These are phyloP conservation scores for Phialophora tarda DNA, from an alignment of 2,329 filamentous ascomycete genomes.

Conservation along the genomic window DNA sequence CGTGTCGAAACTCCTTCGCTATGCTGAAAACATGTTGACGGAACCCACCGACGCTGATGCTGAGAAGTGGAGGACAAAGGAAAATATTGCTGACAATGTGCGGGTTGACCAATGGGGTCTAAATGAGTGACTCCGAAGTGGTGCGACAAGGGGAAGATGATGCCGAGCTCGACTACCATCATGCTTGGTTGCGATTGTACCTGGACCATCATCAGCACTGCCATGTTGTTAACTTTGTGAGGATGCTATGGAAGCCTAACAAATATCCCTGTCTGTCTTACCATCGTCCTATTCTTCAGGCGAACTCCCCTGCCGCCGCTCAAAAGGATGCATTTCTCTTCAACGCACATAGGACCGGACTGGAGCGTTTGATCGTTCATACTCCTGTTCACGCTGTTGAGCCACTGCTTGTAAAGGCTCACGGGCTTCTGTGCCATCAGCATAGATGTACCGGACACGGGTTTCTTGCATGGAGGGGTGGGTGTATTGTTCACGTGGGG, in stretches of 20 bases:
- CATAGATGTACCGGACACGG: conserved; percentile 24
- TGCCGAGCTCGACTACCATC: not conserved
- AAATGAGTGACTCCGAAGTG: not conserved
- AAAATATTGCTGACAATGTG: not conserved
- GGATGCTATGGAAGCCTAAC: not conserved
- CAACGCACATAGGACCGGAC: conserved; percentile 21
- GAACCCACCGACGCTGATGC: conserved; percentile 3
- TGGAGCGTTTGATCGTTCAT: conserved; percentile 19
- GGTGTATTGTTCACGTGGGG: conserved; percentile 23
- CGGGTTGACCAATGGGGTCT: not conserved
- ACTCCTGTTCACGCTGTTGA: conserved; percentile 24
- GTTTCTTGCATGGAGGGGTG: conserved; percentile 22
- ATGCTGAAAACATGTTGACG: not conserved
- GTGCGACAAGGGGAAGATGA: not conserved
- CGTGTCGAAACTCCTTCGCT: conserved; percentile 9
- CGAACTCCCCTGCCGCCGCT: not conserved
- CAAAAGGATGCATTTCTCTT: not conserved
- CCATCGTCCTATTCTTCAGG: conserved; percentile 7
- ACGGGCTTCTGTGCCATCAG: conserved; percentile 14
- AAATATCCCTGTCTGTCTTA: conserved; percentile 17
- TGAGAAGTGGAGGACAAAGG: not conserved
- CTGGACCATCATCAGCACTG: not conserved
- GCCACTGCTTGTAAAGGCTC: conserved; percentile 23
- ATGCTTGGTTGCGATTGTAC: not conserved
- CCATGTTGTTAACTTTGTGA: not conserved